Percentiles rank a stretch among this genome's conserved stretches.
These are phyloP conservation scores for Pterocarpus santalinus DNA, from an alignment of 306 rosid species.

Conservation along the genomic window DNA sequence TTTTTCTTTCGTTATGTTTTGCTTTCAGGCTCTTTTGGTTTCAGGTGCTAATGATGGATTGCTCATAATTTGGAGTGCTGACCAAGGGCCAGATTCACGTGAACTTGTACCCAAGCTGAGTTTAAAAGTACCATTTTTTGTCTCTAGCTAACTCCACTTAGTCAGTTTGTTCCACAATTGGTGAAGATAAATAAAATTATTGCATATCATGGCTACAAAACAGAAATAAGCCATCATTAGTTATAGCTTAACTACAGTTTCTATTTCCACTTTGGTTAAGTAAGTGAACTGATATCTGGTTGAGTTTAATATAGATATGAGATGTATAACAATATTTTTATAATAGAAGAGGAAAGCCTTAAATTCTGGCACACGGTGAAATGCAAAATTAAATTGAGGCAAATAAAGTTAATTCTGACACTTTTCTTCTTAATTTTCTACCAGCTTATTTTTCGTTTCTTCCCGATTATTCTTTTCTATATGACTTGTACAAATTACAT, in stretches of 20 bases:
- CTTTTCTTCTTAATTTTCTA: constrained; percentile 16
- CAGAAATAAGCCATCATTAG: constrained; percentile 22
- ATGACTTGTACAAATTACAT: constrained; percentile 22
- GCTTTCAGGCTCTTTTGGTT: constrained; percentile 87
- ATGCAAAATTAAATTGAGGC: constrained; percentile 21
- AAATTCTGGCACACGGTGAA: constrained; percentile 1
- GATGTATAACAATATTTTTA: constrained; percentile 31
- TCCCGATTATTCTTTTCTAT: constrained; percentile 24
- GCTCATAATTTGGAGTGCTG: constrained; percentile 97
- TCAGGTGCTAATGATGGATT: constrained; percentile 97
- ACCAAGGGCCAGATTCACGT: constrained; percentile 94
- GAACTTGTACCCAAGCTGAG: constrained; percentile 98
- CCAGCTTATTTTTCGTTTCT: constrained; percentile 30
- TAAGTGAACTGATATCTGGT: constrained; percentile 4
- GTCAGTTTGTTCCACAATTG: constrained; percentile 30
- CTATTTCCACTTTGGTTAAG: constrained; percentile 41
- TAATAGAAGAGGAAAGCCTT: constrained; percentile 1
- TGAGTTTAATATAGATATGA: constrained; percentile 25
- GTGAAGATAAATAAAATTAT: constrained; percentile 39
- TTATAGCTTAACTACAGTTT: constrained; percentile 36
- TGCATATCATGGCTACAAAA: constrained; percentile 40
- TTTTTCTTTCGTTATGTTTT: constrained; percentile 29
- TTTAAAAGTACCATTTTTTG: constrained; percentile 70
- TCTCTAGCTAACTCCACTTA: constrained; percentile 24
- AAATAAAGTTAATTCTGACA: constrained; percentile 18